Conservation (phyloP, 306 rosid species). For the Prunus mira region DNA sequence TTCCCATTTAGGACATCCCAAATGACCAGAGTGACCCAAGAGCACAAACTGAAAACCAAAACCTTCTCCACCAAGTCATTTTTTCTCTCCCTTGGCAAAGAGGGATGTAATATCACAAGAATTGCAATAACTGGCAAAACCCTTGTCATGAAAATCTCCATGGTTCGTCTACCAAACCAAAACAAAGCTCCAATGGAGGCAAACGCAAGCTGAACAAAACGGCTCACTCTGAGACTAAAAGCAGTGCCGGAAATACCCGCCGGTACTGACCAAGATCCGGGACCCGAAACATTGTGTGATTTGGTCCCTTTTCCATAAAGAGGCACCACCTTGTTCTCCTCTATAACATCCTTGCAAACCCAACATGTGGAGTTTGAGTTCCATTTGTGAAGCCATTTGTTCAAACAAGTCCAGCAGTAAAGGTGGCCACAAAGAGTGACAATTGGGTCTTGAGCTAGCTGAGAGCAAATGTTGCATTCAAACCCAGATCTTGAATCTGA, state of each 20-base stretch:
- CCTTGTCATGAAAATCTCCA: constrained; percentile 7
- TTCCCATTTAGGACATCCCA: constrained; percentile 8
- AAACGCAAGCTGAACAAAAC: neutral
- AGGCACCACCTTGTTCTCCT: neutral
- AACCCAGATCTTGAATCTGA: neutral
- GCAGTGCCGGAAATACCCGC: neutral
- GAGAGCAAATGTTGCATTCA: constrained; percentile 1
- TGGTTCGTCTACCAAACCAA: neutral
- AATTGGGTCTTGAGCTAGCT: neutral
- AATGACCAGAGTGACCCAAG: neutral
- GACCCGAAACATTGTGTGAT: neutral
- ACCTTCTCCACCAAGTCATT: constrained; percentile 10
- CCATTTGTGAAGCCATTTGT: constrained; percentile 10
- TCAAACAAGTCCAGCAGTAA: constrained; percentile 8
- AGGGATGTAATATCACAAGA: constrained; percentile 13
- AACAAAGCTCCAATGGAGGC: neutral
- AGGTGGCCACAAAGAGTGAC: constrained; percentile 14
- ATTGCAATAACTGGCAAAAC: neutral
- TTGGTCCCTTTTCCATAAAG: constrained; percentile 4
- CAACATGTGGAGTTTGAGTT: neutral
- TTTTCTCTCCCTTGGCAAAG: constrained; percentile 5
- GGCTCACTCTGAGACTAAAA: neutral
- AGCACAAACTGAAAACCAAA: constrained; percentile 11
- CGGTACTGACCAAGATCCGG: neutral
- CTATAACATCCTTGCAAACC: constrained; percentile 6